These are phyloP conservation scores for Primulina tabacum DNA, from an alignment of 257 asterid genomes.

Conservation along the genomic window DNA sequence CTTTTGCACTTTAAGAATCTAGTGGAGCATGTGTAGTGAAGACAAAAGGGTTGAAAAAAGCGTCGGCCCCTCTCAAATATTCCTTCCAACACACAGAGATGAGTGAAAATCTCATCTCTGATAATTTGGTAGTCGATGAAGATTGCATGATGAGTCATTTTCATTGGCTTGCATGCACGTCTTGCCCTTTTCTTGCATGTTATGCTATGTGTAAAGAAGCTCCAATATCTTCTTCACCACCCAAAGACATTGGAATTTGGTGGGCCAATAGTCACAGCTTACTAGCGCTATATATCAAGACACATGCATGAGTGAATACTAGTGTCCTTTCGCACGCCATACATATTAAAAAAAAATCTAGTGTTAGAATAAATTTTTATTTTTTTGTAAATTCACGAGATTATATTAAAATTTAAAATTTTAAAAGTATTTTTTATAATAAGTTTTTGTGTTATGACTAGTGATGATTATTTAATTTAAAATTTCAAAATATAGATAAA, in stretches of 20 bases:
- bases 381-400: too few relatives aligned
- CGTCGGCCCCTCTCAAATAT: background rate
- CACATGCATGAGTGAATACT: too few relatives aligned
- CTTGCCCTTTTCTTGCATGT: slow-evolving; percentile 4
- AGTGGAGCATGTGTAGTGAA: background rate
- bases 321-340: too few relatives aligned
- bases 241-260: background rate
- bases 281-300: background rate
- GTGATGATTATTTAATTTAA: too few relatives aligned
- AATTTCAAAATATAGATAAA: too few relatives aligned
- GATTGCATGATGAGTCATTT: background rate
- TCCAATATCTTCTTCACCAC: background rate
- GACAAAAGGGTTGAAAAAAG: background rate
- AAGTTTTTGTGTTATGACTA: too few relatives aligned
- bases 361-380: too few relatives aligned
- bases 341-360: too few relatives aligned
- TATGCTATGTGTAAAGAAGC: background rate
- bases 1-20: background rate
- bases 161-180: background rate
- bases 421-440: too few relatives aligned
- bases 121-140: background rate
- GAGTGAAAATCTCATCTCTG: background rate
- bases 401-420: too few relatives aligned
- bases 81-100: background rate
- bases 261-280: background rate